Evolutionary conservation across 2,329 filamentous ascomycete genomes (phyloP), one percentile per base, ranked within the genome.

Genomic region (Nothopassalora personata): DNA sequence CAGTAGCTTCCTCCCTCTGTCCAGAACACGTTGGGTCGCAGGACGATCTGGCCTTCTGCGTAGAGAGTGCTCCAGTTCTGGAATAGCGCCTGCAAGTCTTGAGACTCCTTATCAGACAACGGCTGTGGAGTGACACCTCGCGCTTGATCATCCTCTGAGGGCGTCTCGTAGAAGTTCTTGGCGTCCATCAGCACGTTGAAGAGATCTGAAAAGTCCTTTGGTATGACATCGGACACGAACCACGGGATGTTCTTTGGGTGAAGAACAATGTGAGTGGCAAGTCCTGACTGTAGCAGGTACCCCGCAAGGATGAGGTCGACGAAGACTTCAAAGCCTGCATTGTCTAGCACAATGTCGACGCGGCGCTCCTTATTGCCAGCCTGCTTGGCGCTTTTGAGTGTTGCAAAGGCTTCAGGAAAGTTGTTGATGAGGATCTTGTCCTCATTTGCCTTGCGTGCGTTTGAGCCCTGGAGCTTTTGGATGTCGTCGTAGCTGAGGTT

Each of bases 171-270:
- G 75, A 97, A 96, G 10, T 76, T 69, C 66, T 87, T 85, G 0
- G 94, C 90, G 66, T 86, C 82, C 6, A 87, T 84, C n/a, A 99
- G 82, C 4, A 88, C 90, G 63, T 83, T 86, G 54, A 99, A 83
- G 2, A 97, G 82, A n/a, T 87, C 86, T 1, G 80, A 81, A 68
- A 97, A 97, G 75, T 99, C 94, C 45, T 79, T 81, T 0, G 93
- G 92, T 10, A 96, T 76, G 3, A 97, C 94, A 69, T 99, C 94
- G 0, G 91, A 97, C 51, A 99, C 94, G 72, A 97, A 99, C 94
- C 94, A 99, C 0, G 94, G 94, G 59, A 99, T 92, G 23, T 86
- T 87, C 77, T 99, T 99, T 54, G 94, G 92, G 70, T 96, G 92
- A 9, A 99, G 82, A 19, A 97, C 86, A 13, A 99, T 82, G 27